These are phyloP conservation scores for Talaromyces sp. DNA, from an alignment of 2,329 filamentous ascomycete genomes.

Conservation along the genomic window DNA sequence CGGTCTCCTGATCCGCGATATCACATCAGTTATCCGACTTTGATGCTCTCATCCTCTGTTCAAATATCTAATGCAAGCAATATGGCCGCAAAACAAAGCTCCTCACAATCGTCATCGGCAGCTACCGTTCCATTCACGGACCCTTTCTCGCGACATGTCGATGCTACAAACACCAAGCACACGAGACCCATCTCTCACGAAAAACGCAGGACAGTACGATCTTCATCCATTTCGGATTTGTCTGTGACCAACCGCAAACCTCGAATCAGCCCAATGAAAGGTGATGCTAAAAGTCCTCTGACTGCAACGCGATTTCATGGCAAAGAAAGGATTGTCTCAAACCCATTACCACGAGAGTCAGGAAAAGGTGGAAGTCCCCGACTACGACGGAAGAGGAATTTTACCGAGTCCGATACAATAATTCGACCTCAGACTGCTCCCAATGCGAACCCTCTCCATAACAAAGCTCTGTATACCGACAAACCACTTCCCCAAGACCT, in stretches of 20 bases:
- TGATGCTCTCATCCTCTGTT: conserved; percentile 44
- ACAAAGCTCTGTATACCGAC: neutral
- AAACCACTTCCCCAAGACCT: neutral
- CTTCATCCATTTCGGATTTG: conserved; percentile 48
- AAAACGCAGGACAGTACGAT: conserved; percentile 33
- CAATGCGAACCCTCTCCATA: conserved; percentile 19
- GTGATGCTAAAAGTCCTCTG: conserved; percentile 28
- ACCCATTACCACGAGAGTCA: conserved; percentile 23
- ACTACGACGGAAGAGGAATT: conserved; percentile 32
- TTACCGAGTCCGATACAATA: conserved; percentile 38
- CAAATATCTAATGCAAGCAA: conserved; percentile 16
- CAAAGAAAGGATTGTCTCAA: conserved; percentile 20
- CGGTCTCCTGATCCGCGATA: conserved; percentile 40
- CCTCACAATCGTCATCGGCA: neutral
- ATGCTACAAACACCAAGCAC: neutral
- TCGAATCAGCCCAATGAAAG: conserved; percentile 34
- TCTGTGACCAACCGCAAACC: conserved; percentile 34
- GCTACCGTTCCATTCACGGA: conserved; percentile 23
- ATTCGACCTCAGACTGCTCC: conserved; percentile 30
- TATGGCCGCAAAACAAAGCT: neutral
- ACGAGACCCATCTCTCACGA: conserved; percentile 5
- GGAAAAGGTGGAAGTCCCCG: conserved; percentile 25
- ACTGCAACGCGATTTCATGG: conserved; percentile 14
- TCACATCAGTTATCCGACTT: conserved; percentile 37
- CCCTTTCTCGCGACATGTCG: conserved; percentile 20